Conservation (phyloP, 345 rosid species). For the Eucalyptus urophylla region DNA sequence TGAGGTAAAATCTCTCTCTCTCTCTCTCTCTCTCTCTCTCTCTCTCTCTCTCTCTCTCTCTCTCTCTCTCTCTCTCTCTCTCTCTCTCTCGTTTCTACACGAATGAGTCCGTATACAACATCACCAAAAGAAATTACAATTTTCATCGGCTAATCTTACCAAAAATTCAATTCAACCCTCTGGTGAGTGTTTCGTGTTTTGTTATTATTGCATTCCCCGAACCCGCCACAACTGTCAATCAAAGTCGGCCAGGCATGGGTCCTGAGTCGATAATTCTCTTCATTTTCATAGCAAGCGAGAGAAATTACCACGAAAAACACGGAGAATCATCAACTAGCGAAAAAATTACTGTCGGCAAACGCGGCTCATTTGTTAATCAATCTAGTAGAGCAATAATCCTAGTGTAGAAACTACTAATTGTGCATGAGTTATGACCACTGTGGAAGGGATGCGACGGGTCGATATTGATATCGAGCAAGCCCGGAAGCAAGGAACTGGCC, state of each 20-base stretch:
- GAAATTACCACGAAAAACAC: neutral
- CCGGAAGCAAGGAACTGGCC: constrained; percentile 46
- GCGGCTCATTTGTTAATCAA: neutral
- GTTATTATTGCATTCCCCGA: neutral
- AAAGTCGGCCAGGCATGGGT: neutral
- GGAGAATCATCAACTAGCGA: neutral
- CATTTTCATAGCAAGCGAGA: neutral
- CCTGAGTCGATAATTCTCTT: neutral
- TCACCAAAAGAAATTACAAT: neutral
- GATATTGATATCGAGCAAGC: constrained; percentile 41
- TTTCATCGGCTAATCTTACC: neutral
- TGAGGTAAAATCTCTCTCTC: constrained; percentile 20
- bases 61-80: too few species aligned
- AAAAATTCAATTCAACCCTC: neutral
- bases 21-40: neutral
- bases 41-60: too few species aligned
- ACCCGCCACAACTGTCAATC: neutral
- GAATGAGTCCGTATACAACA: neutral
- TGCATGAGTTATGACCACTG: neutral
- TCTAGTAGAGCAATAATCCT: neutral
- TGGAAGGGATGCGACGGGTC: constrained; percentile 86
- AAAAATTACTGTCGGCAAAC: neutral
- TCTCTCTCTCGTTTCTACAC: neutral
- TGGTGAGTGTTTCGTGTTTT: neutral
- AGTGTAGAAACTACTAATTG: neutral